Percentiles rank a stretch among this genome's conserved stretches.
These are phyloP conservation scores for Pyrenopolyporus hunteri DNA, from an alignment of 495 filamentous ascomycete species.

Conservation along the genomic window DNA sequence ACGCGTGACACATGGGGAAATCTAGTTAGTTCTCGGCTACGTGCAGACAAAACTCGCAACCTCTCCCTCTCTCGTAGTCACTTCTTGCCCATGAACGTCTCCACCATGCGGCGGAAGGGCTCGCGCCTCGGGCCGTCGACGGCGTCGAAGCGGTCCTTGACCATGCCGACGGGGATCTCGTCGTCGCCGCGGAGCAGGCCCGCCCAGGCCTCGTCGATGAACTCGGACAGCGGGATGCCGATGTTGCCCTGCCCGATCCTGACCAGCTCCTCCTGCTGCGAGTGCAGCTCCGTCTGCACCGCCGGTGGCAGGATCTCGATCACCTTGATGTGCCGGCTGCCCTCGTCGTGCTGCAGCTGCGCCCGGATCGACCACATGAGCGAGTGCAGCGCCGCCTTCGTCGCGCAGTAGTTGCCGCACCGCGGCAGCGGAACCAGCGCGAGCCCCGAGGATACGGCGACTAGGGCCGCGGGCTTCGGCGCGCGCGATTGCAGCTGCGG, in stretches of 20 bases:
- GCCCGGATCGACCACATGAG: constrained; percentile 63
- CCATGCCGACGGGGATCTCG: constrained; percentile 44
- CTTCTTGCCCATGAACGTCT: constrained; percentile 17
- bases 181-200: constrained; percentile 59
- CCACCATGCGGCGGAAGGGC: constrained; percentile 17
- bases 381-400: constrained; percentile 65
- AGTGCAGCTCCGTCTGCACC: constrained; percentile 69
- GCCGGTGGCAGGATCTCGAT: constrained; percentile 71
- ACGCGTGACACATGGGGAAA: not conserved
- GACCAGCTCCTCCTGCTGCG: constrained; percentile 55
- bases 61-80: constrained; percentile 4
- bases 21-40: not conserved
- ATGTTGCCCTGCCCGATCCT: constrained; percentile 42
- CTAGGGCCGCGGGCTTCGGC: constrained; percentile 46
- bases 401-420: constrained; percentile 61
- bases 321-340: constrained; percentile 53
- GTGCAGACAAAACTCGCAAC: not conserved
- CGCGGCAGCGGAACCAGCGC: constrained; percentile 59
- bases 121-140: constrained; percentile 23
- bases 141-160: constrained; percentile 21
- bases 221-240: constrained; percentile 68
- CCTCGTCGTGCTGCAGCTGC: constrained; percentile 55
- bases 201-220: constrained; percentile 61
- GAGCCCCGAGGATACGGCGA: constrained; percentile 60
- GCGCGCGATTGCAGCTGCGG: constrained; percentile 60